A percentile compares a stretch with the other conserved stretches of the same genome.
phyloP scores from a whole-genome alignment of 23 red algal species.

The Chondrus crispus region DNA sequence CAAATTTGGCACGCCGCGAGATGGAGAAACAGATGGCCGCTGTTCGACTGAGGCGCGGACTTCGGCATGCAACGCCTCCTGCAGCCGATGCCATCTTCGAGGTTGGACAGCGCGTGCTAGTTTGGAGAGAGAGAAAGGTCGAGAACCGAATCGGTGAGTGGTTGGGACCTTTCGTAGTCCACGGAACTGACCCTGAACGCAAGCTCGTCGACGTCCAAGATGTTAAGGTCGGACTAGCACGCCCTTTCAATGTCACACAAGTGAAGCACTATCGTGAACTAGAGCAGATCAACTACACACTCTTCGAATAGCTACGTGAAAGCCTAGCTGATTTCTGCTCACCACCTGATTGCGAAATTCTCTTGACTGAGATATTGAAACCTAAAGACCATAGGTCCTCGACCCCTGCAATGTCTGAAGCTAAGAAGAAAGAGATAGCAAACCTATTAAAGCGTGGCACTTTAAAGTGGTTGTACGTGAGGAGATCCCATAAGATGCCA shows the following conservation, averaged over 20 bases:
- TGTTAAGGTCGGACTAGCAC: no score
- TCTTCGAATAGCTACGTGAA: no score
- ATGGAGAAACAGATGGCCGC: conserved; percentile 5
- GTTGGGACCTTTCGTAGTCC: background rate
- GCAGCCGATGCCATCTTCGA: background rate
- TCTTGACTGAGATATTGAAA: background rate
- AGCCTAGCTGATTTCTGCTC: no score
- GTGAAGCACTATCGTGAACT: no score
- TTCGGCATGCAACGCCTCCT: background rate
- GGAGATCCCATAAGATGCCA: no score
- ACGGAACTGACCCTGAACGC: no score
- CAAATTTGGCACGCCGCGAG: background rate
- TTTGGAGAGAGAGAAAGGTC: conserved; percentile 2
- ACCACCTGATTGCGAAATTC: no score
- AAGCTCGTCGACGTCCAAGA: no score
- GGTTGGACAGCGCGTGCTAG: background rate
- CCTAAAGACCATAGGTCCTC: background rate
- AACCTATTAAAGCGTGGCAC: background rate
- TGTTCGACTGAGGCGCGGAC: background rate
- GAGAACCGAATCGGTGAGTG: conserved; percentile 19
- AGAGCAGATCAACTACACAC: no score
- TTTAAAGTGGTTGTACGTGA: no score
- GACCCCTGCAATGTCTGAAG: background rate
- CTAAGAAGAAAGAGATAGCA: background rate
- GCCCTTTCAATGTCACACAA: no score